Conservation (phyloP, 78 protist genomes). For the slime mould (Dictyostelium discoideum) region dicty_2.7 NC_007090.3:1554501-1555000, state of each 20-base stretch:
- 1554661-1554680: background rate
- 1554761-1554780: conserved; percentile 51
- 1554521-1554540: background rate
- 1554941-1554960: background rate
- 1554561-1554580: conserved; percentile 28
- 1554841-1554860: conserved; percentile 28
- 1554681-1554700: background rate
- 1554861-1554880: background rate
- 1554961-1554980: background rate
- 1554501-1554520: conserved; percentile 36
- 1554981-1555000: background rate
- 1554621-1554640: conserved; percentile 1
- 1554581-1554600: background rate
- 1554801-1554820: conserved; percentile 24
- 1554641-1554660: background rate
- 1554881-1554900: conserved; percentile 22
- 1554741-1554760: background rate
- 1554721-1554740: background rate
- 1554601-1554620: conserved; percentile 9
- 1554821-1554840: conserved; percentile 11
- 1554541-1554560: background rate
- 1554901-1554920: conserved; percentile 35
- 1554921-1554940: conserved; percentile 14
- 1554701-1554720: background rate
- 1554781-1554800: conserved; percentile 13